Percentiles rank a stretch among this genome's conserved stretches.
phyloP scores from a whole-genome alignment of 805 yeast species.

The Grigorovia jiainica region DNA sequence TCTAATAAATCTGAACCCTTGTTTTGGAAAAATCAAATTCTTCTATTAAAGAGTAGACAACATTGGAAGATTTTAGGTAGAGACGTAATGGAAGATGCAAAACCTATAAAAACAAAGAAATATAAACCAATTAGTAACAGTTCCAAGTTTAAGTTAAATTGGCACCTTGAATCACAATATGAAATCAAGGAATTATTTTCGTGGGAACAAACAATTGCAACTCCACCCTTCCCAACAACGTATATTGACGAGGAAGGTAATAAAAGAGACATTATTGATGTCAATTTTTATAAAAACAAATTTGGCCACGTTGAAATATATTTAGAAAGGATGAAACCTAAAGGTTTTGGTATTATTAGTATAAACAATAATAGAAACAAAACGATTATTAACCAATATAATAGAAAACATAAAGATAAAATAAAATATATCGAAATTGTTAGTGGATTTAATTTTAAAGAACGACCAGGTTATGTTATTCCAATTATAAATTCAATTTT shows the following conservation, averaged over 20 bases:
- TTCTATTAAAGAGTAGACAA: conserved; percentile 14
- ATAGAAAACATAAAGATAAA: conserved; percentile 3
- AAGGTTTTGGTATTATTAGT: conserved; percentile 12
- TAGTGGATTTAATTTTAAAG: conserved; percentile 22
- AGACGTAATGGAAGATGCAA: conserved; percentile 5
- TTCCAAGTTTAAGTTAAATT: conserved; percentile 4
- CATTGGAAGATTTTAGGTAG: conserved; percentile 24
- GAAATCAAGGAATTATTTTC: conserved; percentile 16
- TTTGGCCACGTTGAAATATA: conserved; percentile 20
- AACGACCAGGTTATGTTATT: conserved; percentile 19
- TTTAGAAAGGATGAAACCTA: conserved; percentile 10
- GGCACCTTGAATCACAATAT: conserved; percentile 1
- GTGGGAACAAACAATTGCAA: conserved; percentile 16
- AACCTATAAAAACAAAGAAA: conserved; percentile 10
- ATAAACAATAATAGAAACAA: neutral
- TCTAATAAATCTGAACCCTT: conserved; percentile 3
- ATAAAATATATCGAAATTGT: conserved; percentile 17
- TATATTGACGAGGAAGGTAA: conserved; percentile 5
- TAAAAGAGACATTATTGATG: conserved; percentile 6
- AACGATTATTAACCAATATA: conserved; percentile 7
- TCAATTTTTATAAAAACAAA: conserved; percentile 12
- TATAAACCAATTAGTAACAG: conserved; percentile 1
- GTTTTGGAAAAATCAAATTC: conserved; percentile 13
- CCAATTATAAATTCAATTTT: conserved; percentile 15
- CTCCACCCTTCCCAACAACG: conserved; percentile 11